These are phyloP conservation scores for Claviceps lovelessii DNA, from an alignment of 2,329 filamentous ascomycete genomes.

Conservation along the genomic window DNA sequence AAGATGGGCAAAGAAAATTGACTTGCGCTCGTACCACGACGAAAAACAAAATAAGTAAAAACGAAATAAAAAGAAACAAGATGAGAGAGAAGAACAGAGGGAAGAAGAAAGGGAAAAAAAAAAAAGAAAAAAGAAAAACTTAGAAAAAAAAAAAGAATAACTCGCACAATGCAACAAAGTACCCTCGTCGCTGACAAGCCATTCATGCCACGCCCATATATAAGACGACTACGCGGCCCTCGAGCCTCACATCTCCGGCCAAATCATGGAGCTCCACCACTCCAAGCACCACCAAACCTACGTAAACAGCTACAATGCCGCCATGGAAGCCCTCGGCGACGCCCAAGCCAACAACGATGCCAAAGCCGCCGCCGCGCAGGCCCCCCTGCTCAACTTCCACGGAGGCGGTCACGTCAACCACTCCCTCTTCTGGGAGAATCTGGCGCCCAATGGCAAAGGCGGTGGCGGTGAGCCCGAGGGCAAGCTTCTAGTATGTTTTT, in stretches of 20 bases:
- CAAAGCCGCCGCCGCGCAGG: constrained; percentile 33
- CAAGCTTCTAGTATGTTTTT: constrained; percentile 39
- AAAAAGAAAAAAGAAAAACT: too few species aligned
- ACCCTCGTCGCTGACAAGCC: not conserved
- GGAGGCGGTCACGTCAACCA: constrained; percentile 80
- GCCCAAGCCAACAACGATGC: constrained; percentile 50
- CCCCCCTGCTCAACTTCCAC: constrained; percentile 58
- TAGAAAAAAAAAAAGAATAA: too few species aligned
- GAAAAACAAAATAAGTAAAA: too few species aligned
- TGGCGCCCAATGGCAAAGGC: constrained; percentile 51
- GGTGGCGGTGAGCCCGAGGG: constrained; percentile 46
- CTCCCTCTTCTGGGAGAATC: constrained; percentile 73
- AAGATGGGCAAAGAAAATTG: too few species aligned
- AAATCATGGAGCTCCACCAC: constrained; percentile 96
- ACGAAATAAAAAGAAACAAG: too few species aligned
- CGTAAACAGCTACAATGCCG: constrained; percentile 75
- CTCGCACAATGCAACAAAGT: not conserved
- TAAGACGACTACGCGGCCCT: constrained; percentile 92
- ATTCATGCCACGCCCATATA: not conserved
- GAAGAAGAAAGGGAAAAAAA: too few species aligned
- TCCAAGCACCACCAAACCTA: constrained; percentile 91
- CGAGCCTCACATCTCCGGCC: constrained; percentile 66
- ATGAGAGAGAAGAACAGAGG: too few species aligned
- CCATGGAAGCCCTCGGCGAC: constrained; percentile 53
- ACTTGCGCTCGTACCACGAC: too few species aligned